Percentiles rank a stretch among this genome's conserved stretches.
Evolutionary conservation across 805 yeast genomes (phyloP).

Genomic region (Yamadazyma scolyti): DNA sequence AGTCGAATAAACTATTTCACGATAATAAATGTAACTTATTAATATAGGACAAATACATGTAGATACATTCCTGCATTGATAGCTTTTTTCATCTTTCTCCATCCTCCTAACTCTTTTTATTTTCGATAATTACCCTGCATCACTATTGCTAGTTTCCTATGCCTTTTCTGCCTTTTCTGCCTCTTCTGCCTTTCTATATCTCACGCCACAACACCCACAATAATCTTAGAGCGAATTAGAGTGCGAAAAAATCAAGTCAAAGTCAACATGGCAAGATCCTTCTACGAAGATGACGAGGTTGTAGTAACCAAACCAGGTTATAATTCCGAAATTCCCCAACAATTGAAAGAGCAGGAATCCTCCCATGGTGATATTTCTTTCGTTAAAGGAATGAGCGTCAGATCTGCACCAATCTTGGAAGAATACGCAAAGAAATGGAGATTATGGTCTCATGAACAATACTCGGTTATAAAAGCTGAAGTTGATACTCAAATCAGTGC

Average conservation of each 20-base stretch:
- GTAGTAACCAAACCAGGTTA: conserved; percentile 48
- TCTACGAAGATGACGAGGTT: conserved; percentile 52
- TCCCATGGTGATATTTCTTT: conserved; percentile 36
- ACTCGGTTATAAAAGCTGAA: conserved; percentile 40
- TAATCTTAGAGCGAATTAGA: conserved; percentile 2
- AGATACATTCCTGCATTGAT: conserved; percentile 1
- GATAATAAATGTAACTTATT: conserved; percentile 30
- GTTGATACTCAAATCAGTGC: conserved; percentile 45
- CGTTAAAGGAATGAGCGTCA: conserved; percentile 53
- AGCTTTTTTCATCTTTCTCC: neutral
- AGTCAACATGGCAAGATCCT: conserved; percentile 31
- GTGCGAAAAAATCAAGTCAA: conserved; percentile 2
- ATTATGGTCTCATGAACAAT: conserved; percentile 32
- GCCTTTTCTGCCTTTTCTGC: no score
- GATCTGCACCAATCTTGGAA: conserved; percentile 47
- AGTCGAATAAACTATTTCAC: conserved; percentile 34
- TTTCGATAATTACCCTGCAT: no score
- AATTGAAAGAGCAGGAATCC: conserved; percentile 36
- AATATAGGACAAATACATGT: conserved; percentile 9
- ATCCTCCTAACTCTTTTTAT: neutral
- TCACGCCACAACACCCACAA: no score
- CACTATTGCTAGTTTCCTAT: no score
- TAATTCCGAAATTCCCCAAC: conserved; percentile 32
- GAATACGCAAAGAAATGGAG: conserved; percentile 38
- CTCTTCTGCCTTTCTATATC: no score